Evolutionary conservation across 768 basidiomycete genomes (phyloP), one percentile per base, ranked within the genome.

Genomic region (Boletus rex-veris): DNA sequence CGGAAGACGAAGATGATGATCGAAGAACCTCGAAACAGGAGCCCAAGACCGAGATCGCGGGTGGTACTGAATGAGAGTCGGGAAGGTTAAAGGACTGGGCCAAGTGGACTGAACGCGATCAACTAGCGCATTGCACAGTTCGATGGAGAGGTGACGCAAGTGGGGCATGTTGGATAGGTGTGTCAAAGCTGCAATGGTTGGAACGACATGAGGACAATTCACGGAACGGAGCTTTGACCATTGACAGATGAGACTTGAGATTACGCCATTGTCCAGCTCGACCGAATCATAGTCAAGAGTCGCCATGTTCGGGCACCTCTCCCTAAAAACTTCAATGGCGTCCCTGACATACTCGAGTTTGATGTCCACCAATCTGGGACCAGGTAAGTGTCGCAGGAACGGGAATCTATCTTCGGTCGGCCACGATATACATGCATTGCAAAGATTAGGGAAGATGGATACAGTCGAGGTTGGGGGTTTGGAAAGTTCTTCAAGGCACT

Each of bases 391-490:
- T 31, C 15, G 44, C 16, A 45, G 3, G 10, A 45, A 31, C 18
- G 28, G 30, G 6, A 14, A 9, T 5, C 7, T 7, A 19, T 10
- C 18, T 2, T 18, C 2, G 3, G 2, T 3, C 3, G 18, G 44
- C 0, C 3, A 3, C 1, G 0, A 7, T 0, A 45, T n/a, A 2
- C 3, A 5, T 3, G 18, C 1, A 2, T 11, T 7, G 12, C 12
- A 14, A 33, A 45, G 44, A 2, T 33, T 14, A 6, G 31, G 44
- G 18, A 45, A 45, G 18, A 45, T 18, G 30, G 31, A 8, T 4
- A 5, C 10, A 4, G 18, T 33, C 16, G 12, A 45, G 12, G 31
- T 7, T 18, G 44, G 44, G n/a, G 31, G 31, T 11, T 7, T 31
- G 10, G 44, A 31, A 9, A 45, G 18, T 3, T 5, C 43, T 31